Percentiles rank a stretch among this genome's conserved stretches.
Conservation (phyloP, 2,329 filamentous ascomycete species). For the Neopestalotiopsis rosae region DNA sequence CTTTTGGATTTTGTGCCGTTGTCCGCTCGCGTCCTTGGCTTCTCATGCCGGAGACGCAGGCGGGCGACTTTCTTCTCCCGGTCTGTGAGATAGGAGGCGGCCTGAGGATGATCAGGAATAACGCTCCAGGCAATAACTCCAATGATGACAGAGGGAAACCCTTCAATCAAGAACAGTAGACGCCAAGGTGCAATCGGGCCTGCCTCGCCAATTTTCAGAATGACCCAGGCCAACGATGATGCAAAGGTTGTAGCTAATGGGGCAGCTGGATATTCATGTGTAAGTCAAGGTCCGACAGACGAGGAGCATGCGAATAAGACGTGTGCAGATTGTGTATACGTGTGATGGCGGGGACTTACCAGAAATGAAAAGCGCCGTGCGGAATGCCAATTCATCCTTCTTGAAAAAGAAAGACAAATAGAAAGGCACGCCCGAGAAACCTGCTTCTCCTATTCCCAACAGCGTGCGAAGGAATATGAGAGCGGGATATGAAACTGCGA, state of each 20-base stretch:
- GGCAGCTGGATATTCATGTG: conserved; percentile 63
- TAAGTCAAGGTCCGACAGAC: background rate
- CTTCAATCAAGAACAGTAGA: conserved; percentile 83
- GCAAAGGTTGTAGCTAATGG: conserved; percentile 82
- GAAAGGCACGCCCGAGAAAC: conserved; percentile 67
- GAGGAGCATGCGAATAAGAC: too few relatives aligned
- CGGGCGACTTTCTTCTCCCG: conserved; percentile 74
- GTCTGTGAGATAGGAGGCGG: conserved; percentile 65
- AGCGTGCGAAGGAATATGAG: conserved; percentile 61
- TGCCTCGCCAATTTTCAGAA: conserved; percentile 69
- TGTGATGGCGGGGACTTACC: conserved; percentile 43
- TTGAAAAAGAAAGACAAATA: conserved; percentile 71
- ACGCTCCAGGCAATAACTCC: conserved; percentile 75
- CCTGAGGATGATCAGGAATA: conserved; percentile 77
- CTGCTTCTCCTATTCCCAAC: conserved; percentile 69
- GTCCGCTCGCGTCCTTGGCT: conserved; percentile 27
- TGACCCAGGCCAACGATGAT: conserved; percentile 78
- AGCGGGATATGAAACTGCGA: conserved; percentile 66
- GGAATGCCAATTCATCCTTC: conserved; percentile 76
- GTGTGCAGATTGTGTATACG: background rate
- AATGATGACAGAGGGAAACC: conserved; percentile 80
- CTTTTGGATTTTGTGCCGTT: conserved; percentile 29
- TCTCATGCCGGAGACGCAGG: conserved; percentile 66
- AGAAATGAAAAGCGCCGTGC: conserved; percentile 86
- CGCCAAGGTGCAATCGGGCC: conserved; percentile 82